Evolutionary conservation across 2,329 filamentous ascomycete genomes (phyloP).

Genomic region (Aspergillus sp.): DNA sequence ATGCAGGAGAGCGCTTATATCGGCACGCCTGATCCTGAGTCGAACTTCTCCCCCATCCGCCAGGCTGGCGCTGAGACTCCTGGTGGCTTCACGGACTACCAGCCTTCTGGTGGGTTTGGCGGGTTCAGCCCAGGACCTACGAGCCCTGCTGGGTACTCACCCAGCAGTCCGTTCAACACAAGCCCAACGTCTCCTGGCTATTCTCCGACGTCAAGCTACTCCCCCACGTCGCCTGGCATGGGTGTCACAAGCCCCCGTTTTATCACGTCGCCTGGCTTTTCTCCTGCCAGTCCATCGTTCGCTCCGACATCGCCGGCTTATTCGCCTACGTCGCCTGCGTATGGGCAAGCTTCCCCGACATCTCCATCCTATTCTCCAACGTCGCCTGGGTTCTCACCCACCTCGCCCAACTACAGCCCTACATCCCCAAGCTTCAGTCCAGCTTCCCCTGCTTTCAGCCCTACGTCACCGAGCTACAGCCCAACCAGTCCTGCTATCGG

Average conservation of each 20-base stretch:
- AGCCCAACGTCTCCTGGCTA: slow-evolving; percentile 62
- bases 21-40: slow-evolving; percentile 56
- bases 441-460: slow-evolving; percentile 45
- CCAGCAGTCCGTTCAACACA: slow-evolving; percentile 68
- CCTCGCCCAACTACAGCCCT: slow-evolving; percentile 54
- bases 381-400: slow-evolving; percentile 50
- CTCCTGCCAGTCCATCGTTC: slow-evolving; percentile 47
- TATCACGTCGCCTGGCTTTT: slow-evolving; percentile 47
- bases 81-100: slow-evolving; percentile 55
- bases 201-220: slow-evolving; percentile 58
- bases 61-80: slow-evolving; percentile 58
- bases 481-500: slow-evolving; percentile 45
- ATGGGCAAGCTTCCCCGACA: slow-evolving; percentile 58
- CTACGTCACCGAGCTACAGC: slow-evolving; percentile 52
- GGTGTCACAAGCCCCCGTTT: slow-evolving; percentile 50
- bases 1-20: slow-evolving; percentile 52
- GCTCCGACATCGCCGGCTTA: slow-evolving; percentile 55
- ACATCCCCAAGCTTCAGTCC: slow-evolving; percentile 51
- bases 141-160: slow-evolving; percentile 56
- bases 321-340: slow-evolving; percentile 67
- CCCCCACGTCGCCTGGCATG: slow-evolving; percentile 65
- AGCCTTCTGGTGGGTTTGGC: slow-evolving; percentile 56
- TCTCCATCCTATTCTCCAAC: slow-evolving; percentile 47
- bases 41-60: slow-evolving; percentile 63
- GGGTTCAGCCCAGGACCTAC: slow-evolving; percentile 59